A percentile compares a stretch with the other conserved stretches of the same genome.
These are phyloP conservation scores for Cupressus sempervirens DNA, from an alignment of 75 land plant genomes.

Conservation along the genomic window DNA sequence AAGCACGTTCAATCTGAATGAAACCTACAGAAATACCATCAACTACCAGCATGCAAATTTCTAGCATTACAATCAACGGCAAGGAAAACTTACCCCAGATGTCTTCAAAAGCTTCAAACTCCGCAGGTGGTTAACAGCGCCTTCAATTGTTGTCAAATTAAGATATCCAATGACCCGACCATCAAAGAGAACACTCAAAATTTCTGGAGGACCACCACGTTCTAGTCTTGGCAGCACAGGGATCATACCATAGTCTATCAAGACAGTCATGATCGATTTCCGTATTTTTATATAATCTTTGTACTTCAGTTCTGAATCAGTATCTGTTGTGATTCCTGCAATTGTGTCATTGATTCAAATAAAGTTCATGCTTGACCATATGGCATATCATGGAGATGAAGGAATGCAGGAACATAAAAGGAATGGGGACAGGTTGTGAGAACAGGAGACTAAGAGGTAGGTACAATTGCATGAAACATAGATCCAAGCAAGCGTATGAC, in stretches of 20 bases:
- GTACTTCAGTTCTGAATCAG: constrained; percentile 53
- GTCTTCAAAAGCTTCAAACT: constrained; percentile 46
- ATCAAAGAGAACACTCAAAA: constrained; percentile 78
- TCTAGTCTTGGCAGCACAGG: constrained; percentile 57
- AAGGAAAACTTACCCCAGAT: constrained; percentile 45
- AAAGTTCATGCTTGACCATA: not conserved
- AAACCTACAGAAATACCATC: constrained; percentile 9
- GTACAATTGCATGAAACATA: not conserved
- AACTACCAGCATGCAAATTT: not conserved
- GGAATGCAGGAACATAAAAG: not conserved
- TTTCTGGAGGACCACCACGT: constrained; percentile 65
- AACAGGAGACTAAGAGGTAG: not conserved
- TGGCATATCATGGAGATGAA: not conserved
- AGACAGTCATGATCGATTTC: constrained; percentile 36
- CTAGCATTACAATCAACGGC: constrained; percentile 1
- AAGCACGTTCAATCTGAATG: not conserved
- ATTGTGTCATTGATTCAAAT: not conserved
- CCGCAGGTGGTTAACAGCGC: constrained; percentile 64
- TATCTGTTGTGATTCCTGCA: constrained; percentile 78
- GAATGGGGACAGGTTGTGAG: not conserved
- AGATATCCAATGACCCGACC: constrained; percentile 81
- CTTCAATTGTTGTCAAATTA: constrained; percentile 33
- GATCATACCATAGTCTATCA: constrained; percentile 68
- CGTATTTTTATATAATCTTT: constrained; percentile 57
- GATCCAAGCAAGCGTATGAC: not conserved